Base-by-base conservation (phyloP, 306 rosid species). In the Casuarina equisetifolia region DNA sequence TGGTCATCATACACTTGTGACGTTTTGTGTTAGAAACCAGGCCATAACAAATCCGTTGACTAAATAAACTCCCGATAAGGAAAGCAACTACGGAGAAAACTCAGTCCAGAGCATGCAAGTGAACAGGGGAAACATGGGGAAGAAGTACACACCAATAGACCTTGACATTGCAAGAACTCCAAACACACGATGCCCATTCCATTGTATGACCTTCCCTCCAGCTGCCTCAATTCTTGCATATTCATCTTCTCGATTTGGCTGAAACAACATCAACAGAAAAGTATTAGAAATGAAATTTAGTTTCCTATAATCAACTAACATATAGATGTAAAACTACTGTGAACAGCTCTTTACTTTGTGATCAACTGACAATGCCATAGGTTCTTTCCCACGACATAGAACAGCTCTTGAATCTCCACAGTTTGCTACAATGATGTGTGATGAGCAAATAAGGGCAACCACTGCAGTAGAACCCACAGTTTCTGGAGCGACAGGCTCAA, bases 331-430 rank as follows among this genome's bases (percentile, higher is more conserved):
- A 52, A 75, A 77, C 8, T 69, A 20, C 15, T 76, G 51, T 77
- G 69, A 69, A 40, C 73, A 39, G 81, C 43, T 49, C 42, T 87
- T 74, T 82, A 91, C 97, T 89, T 93, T 93, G 79, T 93, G 97
- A 84, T 93, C 97, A 50, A 88, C 92, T 1, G 96, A 93, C 85
- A 93, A 84, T 44, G 97, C 92, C 84, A 89, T 80, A 7, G 98
- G 84, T 81, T 93, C 98, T 84, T 93, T 93, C 39, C 92, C 93
- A 69, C 97, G 97, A 81, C 90, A 88, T 10, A 93, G 86, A 86
- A 93, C 97, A n/a, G 92, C 98, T 85, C 98, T 82, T 39, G 98
- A 93, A 85, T 93, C 98, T 17, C 98, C 98, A 84, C 96, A 90
- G 69, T 93, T 93, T 76, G 96, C 88, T 74, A 93, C 89, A 70